Evolutionary conservation across 2,329 filamentous ascomycete species (phyloP).

Genomic region (Aspergillus viridinutans): DNA sequence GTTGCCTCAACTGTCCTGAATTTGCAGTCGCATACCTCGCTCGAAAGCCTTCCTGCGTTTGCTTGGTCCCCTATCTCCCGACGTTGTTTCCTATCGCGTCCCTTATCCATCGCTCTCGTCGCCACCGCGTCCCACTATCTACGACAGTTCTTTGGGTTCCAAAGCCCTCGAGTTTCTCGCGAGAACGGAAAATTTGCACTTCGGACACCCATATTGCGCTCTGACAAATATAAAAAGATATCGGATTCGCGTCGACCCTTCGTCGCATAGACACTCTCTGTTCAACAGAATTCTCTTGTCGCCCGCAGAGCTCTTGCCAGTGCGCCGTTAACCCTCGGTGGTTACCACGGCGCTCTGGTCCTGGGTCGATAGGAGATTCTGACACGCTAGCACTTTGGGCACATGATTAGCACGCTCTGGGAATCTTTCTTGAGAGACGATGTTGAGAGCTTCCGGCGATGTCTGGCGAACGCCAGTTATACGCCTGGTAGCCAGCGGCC

Average conservation of each 20-base stretch:
- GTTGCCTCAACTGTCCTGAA: background rate
- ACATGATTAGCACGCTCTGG: slow-evolving; percentile 97
- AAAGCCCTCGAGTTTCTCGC: background rate
- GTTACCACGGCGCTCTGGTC: slow-evolving; percentile 82
- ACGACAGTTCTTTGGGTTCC: slow-evolving; percentile 4
- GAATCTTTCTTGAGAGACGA: slow-evolving; percentile 96
- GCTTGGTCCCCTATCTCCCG: background rate
- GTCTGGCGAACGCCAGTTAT: slow-evolving; percentile 69
- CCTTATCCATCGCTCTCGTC: slow-evolving; percentile 14
- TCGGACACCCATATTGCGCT: background rate
- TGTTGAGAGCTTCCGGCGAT: slow-evolving; percentile 87
- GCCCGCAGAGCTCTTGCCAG: slow-evolving; percentile 56
- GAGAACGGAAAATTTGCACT: background rate
- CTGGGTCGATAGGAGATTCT: slow-evolving; percentile 50
- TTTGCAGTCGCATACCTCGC: slow-evolving; percentile 11
- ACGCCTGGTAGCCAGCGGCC: slow-evolving; percentile 32
- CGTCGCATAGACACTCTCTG: slow-evolving; percentile 7
- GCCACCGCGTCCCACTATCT: slow-evolving; percentile 14
- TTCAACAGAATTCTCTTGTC: slow-evolving; percentile 26
- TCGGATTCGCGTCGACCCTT: slow-evolving; percentile 13
- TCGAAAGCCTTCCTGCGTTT: slow-evolving; percentile 3
- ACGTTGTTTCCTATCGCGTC: slow-evolving; percentile 10
- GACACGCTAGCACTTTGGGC: slow-evolving; percentile 39
- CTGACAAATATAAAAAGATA: background rate
- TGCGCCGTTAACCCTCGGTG: slow-evolving; percentile 76